These are phyloP conservation scores for Aspergillus homomorphus DNA, from an alignment of 495 filamentous ascomycete species.

Conservation along the genomic window DNA sequence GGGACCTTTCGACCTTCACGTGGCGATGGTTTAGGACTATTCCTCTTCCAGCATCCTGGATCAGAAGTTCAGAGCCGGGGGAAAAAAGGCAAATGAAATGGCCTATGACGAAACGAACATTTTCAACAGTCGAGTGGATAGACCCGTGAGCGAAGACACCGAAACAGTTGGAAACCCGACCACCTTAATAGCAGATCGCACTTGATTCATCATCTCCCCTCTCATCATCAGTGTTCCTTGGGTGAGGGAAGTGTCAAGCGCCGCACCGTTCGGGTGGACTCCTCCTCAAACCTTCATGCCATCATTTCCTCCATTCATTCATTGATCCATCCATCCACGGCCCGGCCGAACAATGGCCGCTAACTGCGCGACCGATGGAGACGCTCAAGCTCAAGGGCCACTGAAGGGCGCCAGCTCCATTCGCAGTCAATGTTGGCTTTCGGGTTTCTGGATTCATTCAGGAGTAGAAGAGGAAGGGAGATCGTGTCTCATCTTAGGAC, in stretches of 20 bases:
- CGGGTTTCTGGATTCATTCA: not conserved
- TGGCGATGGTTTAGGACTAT: constrained; percentile 11
- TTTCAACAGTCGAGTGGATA: not conserved
- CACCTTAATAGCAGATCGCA: too few relatives aligned
- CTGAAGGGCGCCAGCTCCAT: not conserved
- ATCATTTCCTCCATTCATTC: not conserved
- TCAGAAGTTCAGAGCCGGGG: not conserved
- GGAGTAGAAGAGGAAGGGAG: not conserved
- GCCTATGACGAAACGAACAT: not conserved
- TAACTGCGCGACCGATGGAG: constrained; percentile 1
- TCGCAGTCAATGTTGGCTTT: constrained; percentile 9
- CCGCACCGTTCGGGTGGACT: not conserved
- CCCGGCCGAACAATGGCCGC: not conserved
- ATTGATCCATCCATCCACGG: not conserved
- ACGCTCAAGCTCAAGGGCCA: not conserved
- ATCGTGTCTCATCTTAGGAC: constrained; percentile 2
- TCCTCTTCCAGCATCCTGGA: constrained; percentile 8
- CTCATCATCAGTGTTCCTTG: too few relatives aligned
- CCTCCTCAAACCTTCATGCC: not conserved
- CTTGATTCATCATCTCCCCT: too few relatives aligned
- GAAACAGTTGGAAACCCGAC: too few relatives aligned
- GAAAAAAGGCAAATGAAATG: not conserved
- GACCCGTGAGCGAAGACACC: not conserved
- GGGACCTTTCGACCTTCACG: constrained; percentile 2
- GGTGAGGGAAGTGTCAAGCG: not conserved